Base-by-base conservation (phyloP, 2,329 filamentous ascomycete genomes). In the Beauveria brongniartii region DNA sequence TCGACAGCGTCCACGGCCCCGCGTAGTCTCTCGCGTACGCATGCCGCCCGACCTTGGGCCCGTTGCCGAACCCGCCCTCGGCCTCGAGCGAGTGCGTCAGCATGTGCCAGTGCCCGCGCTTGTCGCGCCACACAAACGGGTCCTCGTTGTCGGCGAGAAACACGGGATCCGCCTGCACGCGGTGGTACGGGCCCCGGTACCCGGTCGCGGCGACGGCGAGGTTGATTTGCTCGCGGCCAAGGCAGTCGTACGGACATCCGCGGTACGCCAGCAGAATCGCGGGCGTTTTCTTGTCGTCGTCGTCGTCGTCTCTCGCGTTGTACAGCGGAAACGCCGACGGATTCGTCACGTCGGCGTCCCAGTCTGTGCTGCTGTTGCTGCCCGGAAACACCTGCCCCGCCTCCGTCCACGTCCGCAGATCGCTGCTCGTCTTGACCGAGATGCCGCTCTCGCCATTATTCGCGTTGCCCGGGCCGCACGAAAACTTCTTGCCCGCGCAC, bases 241-340 rank as follows among this genome's bases (percentile, higher is more conserved):
- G 9, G 52, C 65, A 67, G 41, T 64, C 63, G 14, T 63, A 61
- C 7, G 62, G 61, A 28, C 64, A 67, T 7, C 66, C 65, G 4
- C 66, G 64, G 30, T 67, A 67, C 16, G 63, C 64, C 26, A 67
- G 37, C 9, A 67, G 53, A 26, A 67, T 61, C 18, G 70, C 30
- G n/a, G 64, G 20, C 8, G 56, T 47, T 3, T 57, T 22, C 22
- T 22, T 3, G 22, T 22, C 22, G 2, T 22, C 22, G 22, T 57
- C 40, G 4, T 1, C 10, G 16, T 20, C 53, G 10, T 24, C 24
- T 24, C 4, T 24, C 24, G 24, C 24, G 24, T 24, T 24, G 43
- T 68, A 73, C 20, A 78, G 66, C 1, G 75, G 73, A 63, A 73
- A 75, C 0, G 74, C 72, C 0, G 76, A 71, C 0, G 77, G 77